These are phyloP conservation scores for Elsinoe ampelina DNA, from an alignment of 2,329 filamentous ascomycete species.

Conservation along the genomic window DNA sequence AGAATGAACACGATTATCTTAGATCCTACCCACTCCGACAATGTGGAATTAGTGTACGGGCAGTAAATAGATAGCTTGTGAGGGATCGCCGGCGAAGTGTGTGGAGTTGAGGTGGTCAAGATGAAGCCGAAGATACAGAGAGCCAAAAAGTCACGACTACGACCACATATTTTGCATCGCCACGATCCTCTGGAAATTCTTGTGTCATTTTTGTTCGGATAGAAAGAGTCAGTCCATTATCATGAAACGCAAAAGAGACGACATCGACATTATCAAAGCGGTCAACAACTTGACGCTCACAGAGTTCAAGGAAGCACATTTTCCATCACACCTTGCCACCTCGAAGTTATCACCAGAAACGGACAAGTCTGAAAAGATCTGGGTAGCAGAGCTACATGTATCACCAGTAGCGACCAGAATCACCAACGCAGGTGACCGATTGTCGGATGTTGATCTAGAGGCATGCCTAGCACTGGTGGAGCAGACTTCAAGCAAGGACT, in stretches of 20 bases:
- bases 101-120: no score
- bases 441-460: slow-evolving; percentile 31
- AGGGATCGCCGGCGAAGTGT: no score
- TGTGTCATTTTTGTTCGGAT: no score
- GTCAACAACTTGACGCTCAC: slow-evolving; percentile 33
- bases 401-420: slow-evolving; percentile 18
- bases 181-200: no score
- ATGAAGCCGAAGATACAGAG: no score
- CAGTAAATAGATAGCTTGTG: no score
- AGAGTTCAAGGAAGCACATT: slow-evolving; percentile 28
- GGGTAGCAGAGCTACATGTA: slow-evolving; percentile 19
- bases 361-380: no score
- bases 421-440: slow-evolving; percentile 13
- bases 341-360: neutral
- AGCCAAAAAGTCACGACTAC: no score
- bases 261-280: slow-evolving; percentile 26
- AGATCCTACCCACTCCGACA: no score
- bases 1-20: neutral
- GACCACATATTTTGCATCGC: no score
- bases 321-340: neutral
- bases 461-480: slow-evolving; percentile 49
- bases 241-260: neutral
- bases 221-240: neutral
- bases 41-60: no score
- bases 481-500: slow-evolving; percentile 54